Evolutionary conservation across 1,284 basidiomycete species (phyloP), one percentile per base, ranked within the genome.

Genomic region (Cryptococcus sp.): DNA sequence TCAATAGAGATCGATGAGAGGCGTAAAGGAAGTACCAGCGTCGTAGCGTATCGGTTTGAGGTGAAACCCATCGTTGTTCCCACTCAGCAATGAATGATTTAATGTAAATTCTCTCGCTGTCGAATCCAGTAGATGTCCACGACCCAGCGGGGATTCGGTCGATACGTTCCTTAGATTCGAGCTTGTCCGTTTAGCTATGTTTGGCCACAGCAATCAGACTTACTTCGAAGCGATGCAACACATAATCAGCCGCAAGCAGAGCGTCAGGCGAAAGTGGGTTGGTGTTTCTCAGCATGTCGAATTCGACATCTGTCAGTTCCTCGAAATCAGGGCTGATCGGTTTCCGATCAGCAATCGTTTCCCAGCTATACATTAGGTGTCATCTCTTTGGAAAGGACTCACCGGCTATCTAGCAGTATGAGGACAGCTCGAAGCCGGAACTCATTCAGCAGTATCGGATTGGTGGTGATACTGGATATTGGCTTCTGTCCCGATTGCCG

Each of bases 221-320:
- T 21, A 53, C 51, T 19, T 53, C 51, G 24, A 53, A 53, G 10
- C 51, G 51, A 48, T 53, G 48, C 46, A 53, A 41, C 23, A 46
- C 40, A 40, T 53, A 53, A 39, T 53, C 51, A 32, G 46, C 46
- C 25, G 51, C 51, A 21, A 53, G 36, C 5, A 53, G 22, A 2
- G 51, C 51, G 7, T 24, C 36, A 2, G 43, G 46, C 16, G 43
- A 37, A 1, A 32, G 37, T 1, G 51, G 46, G 11, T 19, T 3
- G 13, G 19, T 46, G 0, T 44, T 45, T 18, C 43, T 39, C 9
- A 54, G 36, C 18, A 45, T 48, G 14, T 47, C 48, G 2, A 39
- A 42, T 41, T 54, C 52, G 11, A 24, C 31, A 11, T 54, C 52
- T 4, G 48, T 50, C 37, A 54, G 32, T 16, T 54, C 52, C 16